These are phyloP conservation scores for Senna tora DNA, from an alignment of 306 rosid species.

Conservation along the genomic window DNA sequence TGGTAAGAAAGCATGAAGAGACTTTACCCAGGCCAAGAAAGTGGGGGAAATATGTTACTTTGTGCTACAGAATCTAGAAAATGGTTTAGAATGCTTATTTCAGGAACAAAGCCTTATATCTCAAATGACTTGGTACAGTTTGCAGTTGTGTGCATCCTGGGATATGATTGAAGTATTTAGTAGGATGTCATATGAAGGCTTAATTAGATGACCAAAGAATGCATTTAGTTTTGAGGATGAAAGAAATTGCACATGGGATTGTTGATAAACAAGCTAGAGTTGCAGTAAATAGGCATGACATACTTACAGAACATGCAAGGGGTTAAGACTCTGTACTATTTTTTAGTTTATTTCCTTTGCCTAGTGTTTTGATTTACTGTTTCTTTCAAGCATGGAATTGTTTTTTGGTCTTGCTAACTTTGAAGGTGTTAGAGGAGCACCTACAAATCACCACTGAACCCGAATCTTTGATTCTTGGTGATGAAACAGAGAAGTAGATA, in stretches of 20 bases:
- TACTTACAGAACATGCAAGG: constrained; percentile 56
- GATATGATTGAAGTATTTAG: constrained; percentile 69
- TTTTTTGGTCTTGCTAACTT: constrained; percentile 77
- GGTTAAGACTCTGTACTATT: constrained; percentile 17
- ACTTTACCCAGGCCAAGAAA: constrained; percentile 12
- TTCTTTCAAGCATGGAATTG: constrained; percentile 68
- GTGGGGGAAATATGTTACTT: constrained; percentile 36
- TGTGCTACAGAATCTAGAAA: constrained; percentile 70
- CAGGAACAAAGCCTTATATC: neutral
- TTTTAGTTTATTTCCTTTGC: constrained; percentile 7
- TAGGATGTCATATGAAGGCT: constrained; percentile 66
- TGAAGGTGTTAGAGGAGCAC: constrained; percentile 70
- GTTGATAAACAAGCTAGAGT: constrained; percentile 67
- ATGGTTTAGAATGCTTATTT: constrained; percentile 56
- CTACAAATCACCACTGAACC: too few species aligned
- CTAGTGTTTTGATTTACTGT: constrained; percentile 66
- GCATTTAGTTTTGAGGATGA: constrained; percentile 69
- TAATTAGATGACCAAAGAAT: constrained; percentile 69
- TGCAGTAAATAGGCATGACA: constrained; percentile 41
- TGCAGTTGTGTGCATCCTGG: constrained; percentile 82
- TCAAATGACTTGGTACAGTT: constrained; percentile 22
- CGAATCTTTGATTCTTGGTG: too few species aligned
- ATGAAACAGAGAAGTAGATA: too few species aligned
- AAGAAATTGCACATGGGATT: constrained; percentile 71
- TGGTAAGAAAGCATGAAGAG: constrained; percentile 76